phyloP scores from a whole-genome alignment of 2,329 filamentous ascomycete species.

The Aspergillus viridinutans region DNA sequence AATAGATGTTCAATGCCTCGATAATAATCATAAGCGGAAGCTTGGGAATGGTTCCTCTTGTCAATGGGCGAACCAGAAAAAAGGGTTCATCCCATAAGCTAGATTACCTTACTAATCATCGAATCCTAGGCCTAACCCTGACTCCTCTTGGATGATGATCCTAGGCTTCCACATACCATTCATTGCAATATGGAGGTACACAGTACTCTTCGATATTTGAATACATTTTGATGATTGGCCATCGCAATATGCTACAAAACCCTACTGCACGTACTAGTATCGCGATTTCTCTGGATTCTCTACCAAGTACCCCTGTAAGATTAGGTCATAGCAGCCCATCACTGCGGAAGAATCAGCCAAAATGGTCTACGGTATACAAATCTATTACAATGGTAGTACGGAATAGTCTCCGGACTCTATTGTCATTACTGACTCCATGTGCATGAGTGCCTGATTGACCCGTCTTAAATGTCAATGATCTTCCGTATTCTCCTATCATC shows the following conservation, averaged over 20 bases:
- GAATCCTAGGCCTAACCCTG: too few relatives aligned
- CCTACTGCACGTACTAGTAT: background rate
- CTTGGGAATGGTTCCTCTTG: background rate
- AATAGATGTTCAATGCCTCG: background rate
- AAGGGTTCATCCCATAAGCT: background rate
- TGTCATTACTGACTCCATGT: background rate
- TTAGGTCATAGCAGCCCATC: background rate
- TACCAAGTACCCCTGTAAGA: background rate
- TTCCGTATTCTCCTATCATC: background rate
- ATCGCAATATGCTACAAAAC: background rate
- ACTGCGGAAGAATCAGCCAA: background rate
- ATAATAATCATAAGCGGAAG: background rate
- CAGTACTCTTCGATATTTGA: background rate
- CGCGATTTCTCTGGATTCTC: background rate
- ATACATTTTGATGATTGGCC: too few relatives aligned
- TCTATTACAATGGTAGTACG: too few relatives aligned
- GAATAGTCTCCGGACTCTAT: background rate
- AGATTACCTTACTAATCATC: background rate
- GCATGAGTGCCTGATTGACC: background rate
- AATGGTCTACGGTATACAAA: too few relatives aligned
- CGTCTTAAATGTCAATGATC: background rate
- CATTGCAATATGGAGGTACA: background rate
- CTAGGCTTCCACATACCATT: background rate
- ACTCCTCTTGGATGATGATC: background rate
- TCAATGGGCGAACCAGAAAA: background rate